Conservation (phyloP, 768 basidiomycete species). For the Boletus pseudo-olivaceus region DNA sequence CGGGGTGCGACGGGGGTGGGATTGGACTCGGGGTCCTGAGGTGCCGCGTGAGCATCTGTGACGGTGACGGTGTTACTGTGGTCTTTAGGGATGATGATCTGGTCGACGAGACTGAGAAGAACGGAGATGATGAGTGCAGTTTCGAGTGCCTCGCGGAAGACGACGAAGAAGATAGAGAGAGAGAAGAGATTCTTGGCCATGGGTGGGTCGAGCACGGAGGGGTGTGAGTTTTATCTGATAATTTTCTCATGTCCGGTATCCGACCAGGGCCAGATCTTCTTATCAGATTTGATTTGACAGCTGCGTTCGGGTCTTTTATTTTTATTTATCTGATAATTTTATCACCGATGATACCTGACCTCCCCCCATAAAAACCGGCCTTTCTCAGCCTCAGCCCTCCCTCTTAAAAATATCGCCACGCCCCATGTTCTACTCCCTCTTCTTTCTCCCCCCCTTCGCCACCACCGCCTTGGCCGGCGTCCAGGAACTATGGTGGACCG, state of each 20-base stretch:
- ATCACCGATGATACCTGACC: background rate
- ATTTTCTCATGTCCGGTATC: background rate
- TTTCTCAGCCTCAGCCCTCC: background rate
- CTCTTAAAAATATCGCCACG: too few relatives aligned
- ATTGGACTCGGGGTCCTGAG: slow-evolving; percentile 19
- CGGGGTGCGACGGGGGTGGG: slow-evolving; percentile 35
- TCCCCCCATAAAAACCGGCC: background rate
- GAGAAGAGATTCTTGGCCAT: slow-evolving; percentile 62
- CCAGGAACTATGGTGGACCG: slow-evolving; percentile 84
- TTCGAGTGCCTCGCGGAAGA: slow-evolving; percentile 93
- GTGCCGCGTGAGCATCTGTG: background rate
- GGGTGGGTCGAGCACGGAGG: background rate
- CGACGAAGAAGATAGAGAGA: slow-evolving; percentile 93
- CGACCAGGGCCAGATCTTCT: background rate
- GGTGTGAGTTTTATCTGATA: slow-evolving; percentile 1
- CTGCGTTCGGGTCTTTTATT: too few relatives aligned
- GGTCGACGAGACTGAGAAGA: slow-evolving; percentile 87
- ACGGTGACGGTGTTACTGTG: background rate
- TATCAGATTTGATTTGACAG: background rate
- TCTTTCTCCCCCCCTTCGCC: slow-evolving; percentile 22
- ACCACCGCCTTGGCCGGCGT: slow-evolving; percentile 56
- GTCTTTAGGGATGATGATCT: slow-evolving; percentile 49
- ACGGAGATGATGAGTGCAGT: slow-evolving; percentile 91
- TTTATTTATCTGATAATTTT: background rate
- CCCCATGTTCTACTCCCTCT: background rate